Evolutionary conservation across 2,329 filamentous ascomycete genomes (phyloP).

Genomic region (Fonsecaea nubica): DNA sequence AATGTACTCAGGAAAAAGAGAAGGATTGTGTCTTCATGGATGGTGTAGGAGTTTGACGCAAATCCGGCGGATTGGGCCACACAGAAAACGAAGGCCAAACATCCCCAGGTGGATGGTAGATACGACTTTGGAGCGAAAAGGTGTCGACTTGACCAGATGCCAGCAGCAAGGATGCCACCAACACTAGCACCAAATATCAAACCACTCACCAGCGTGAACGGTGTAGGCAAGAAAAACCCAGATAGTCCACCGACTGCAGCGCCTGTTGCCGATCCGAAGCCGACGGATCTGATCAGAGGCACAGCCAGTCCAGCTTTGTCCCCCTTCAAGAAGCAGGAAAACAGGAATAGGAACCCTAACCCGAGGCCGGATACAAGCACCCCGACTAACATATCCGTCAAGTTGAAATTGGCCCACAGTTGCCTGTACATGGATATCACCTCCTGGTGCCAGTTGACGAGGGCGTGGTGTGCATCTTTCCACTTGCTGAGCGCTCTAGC

Average conservation of each 20-base stretch:
- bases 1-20: constrained; percentile 91
- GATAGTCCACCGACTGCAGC: constrained; percentile 42
- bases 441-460: constrained; percentile 75
- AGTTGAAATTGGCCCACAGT: constrained; percentile 91
- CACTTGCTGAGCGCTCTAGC: constrained; percentile 39
- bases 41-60: constrained; percentile 96
- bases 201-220: constrained; percentile 39
- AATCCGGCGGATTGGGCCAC: constrained; percentile 91
- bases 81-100: constrained; percentile 80
- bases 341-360: constrained; percentile 73
- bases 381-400: constrained; percentile 82
- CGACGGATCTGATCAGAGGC: constrained; percentile 59
- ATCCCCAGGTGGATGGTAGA: constrained; percentile 87
- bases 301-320: constrained; percentile 62
- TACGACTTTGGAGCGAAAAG: constrained; percentile 43
- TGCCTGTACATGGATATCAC: constrained; percentile 80
- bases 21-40: constrained; percentile 96
- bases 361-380: constrained; percentile 73
- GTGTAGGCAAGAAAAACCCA: constrained; percentile 27
- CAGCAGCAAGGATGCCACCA: constrained; percentile 54
- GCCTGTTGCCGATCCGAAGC: constrained; percentile 57
- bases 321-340: constrained; percentile 65
- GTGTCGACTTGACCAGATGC: constrained; percentile 23
- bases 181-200: constrained; percentile 49
- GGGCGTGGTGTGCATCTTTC: constrained; percentile 61